A percentile compares a stretch with the other conserved stretches of the same genome.
phyloP scores from a whole-genome alignment of 192 early-diverging fungal genomes.

The Geranomyces variabilis region DNA sequence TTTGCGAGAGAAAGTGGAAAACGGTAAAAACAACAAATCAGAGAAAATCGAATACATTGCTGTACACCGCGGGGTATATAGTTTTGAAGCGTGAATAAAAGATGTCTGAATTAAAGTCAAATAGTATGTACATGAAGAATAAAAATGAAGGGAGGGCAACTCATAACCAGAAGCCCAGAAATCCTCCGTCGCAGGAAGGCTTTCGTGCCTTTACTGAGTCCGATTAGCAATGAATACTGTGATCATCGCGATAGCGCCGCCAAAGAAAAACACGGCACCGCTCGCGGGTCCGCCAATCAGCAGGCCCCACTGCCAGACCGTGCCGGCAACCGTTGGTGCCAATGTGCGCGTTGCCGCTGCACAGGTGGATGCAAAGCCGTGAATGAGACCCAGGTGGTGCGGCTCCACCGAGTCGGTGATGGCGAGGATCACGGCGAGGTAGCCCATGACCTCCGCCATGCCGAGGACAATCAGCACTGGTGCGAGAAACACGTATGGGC shows the following conservation, averaged over 20 bases:
- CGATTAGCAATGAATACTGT: no score
- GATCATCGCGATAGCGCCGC: background rate
- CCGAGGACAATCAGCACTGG: constrained; percentile 38
- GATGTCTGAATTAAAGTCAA: no score
- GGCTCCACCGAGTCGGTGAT: constrained; percentile 42
- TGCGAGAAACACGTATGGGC: constrained; percentile 1
- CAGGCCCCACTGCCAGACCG: constrained; percentile 41
- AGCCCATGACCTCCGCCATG: constrained; percentile 37
- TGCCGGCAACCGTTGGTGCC: constrained; percentile 43
- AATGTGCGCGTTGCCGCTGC: constrained; percentile 43
- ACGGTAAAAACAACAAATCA: no score
- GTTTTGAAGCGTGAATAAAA: no score
- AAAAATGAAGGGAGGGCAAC: no score
- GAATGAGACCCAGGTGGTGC: constrained; percentile 37
- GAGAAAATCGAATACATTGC: no score
- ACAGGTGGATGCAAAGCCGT: constrained; percentile 47
- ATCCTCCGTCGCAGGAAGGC: no score
- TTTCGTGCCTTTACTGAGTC: no score
- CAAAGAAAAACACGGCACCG: background rate
- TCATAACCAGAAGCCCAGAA: no score
- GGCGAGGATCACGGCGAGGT: constrained; percentile 44
- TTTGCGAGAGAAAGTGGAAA: no score
- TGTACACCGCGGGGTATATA: no score
- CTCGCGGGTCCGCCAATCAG: background rate
- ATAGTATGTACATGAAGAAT: no score